Percentiles rank a stretch among this genome's conserved stretches.
Conservation (phyloP, 768 basidiomycete genomes). For the Trametes cubensis region DNA sequence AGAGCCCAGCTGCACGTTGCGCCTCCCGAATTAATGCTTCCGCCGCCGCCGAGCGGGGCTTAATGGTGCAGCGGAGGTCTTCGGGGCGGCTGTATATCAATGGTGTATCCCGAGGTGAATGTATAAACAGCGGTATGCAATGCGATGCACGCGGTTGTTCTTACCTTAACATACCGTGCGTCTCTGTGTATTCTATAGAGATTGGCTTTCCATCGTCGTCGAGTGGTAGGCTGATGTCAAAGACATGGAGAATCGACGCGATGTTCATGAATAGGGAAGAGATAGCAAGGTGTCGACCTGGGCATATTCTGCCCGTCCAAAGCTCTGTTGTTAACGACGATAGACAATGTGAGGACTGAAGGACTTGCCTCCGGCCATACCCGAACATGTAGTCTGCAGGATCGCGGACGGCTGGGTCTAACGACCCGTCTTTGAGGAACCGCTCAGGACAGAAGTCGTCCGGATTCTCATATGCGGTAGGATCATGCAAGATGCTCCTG, state of each 20-base stretch:
- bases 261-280: slow-evolving; percentile 14
- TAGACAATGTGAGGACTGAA: not conserved
- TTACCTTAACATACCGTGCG: slow-evolving; percentile 8
- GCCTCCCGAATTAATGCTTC: slow-evolving; percentile 1
- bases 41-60: slow-evolving; percentile 1
- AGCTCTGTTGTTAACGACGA: not conserved
- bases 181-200: not conserved
- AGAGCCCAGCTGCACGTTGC: not conserved
- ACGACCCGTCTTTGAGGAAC: slow-evolving; percentile 10
- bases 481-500: slow-evolving; percentile 17
- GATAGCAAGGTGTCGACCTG: slow-evolving; percentile 10
- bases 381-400: slow-evolving; percentile 14
- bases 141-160: too few relatives aligned
- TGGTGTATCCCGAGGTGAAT: too few relatives aligned
- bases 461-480: slow-evolving; percentile 9
- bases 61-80: slow-evolving; percentile 12
- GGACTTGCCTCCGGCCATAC: slow-evolving; percentile 14
- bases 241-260: slow-evolving; percentile 16
- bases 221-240: slow-evolving; percentile 16
- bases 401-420: slow-evolving; percentile 7
- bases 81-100: slow-evolving; percentile 3
- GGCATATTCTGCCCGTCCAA: slow-evolving; percentile 11
- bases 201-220: slow-evolving; percentile 12
- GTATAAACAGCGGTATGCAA: too few relatives aligned
- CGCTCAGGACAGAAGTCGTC: slow-evolving; percentile 16